Percentiles rank a stretch among this genome's conserved stretches.
These are phyloP conservation scores for Barnettozyma californica DNA, from an alignment of 805 yeast genomes.

Conservation along the genomic window DNA sequence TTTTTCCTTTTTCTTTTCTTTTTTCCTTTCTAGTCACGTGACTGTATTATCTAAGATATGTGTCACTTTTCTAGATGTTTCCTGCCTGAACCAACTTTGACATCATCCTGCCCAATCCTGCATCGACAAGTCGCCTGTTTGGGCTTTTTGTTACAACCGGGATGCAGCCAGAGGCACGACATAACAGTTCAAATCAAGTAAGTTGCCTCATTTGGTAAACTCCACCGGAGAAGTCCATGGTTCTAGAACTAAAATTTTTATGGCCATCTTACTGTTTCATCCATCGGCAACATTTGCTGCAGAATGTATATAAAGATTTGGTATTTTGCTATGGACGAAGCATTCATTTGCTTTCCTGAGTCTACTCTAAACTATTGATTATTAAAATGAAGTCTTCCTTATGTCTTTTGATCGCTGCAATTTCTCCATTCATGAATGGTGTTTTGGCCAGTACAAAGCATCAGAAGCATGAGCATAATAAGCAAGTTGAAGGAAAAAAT, in stretches of 20 bases:
- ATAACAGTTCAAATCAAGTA: background rate
- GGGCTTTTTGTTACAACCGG: background rate
- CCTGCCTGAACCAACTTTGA: background rate
- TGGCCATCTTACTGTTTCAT: background rate
- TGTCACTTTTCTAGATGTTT: background rate
- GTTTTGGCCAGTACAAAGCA: constrained; percentile 6
- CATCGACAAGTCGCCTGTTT: background rate
- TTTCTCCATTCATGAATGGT: background rate
- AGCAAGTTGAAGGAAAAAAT: constrained; percentile 24
- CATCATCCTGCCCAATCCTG: background rate
- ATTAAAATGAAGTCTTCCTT: background rate
- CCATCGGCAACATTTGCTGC: background rate
- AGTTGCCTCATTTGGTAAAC: background rate
- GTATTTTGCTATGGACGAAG: background rate
- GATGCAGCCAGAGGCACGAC: background rate
- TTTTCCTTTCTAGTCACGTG: background rate
- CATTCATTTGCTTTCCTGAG: background rate
- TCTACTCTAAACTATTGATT: too few relatives aligned
- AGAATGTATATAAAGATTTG: background rate
- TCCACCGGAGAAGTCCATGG: background rate
- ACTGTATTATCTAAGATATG: background rate
- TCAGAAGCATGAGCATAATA: constrained; percentile 22
- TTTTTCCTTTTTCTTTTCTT: too few relatives aligned
- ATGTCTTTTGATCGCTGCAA: background rate
- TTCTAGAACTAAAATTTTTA: background rate